phyloP scores from a whole-genome alignment of 2,329 filamentous ascomycete genomes.

The Scytalidium lignicola region DNA sequence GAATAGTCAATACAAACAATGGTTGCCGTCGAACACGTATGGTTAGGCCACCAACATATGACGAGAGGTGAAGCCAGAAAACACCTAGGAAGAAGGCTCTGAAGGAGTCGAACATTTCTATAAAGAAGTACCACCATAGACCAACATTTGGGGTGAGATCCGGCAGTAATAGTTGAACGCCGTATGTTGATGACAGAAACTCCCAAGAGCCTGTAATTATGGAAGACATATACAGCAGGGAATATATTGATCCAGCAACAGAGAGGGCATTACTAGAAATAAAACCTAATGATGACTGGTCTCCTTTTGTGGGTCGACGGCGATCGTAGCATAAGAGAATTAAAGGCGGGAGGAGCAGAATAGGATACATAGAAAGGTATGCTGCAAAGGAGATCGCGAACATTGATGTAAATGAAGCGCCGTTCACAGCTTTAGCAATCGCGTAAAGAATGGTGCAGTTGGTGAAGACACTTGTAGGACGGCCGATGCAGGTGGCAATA shows the following conservation, averaged over 20 bases:
- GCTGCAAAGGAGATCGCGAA: slow-evolving; percentile 81
- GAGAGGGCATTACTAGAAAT: slow-evolving; percentile 46
- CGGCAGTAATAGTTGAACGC: slow-evolving; percentile 82
- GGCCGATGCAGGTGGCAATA: slow-evolving; percentile 81
- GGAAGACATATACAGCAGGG: slow-evolving; percentile 67
- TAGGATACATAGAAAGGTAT: slow-evolving; percentile 88
- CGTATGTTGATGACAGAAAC: slow-evolving; percentile 85
- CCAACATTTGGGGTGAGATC: slow-evolving; percentile 94
- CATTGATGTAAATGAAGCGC: slow-evolving; percentile 70
- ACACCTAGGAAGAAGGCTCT: slow-evolving; percentile 94
- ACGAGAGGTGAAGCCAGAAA: slow-evolving; percentile 92
- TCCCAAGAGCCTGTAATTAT: slow-evolving; percentile 78
- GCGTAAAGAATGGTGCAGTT: slow-evolving; percentile 83
- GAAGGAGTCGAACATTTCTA: slow-evolving; percentile 99
- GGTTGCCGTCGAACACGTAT: slow-evolving; percentile 81
- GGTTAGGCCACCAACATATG: slow-evolving; percentile 82
- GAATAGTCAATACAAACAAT: slow-evolving; percentile 75
- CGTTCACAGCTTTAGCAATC: slow-evolving; percentile 72
- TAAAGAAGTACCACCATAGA: slow-evolving; percentile 99
- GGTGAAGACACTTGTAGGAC: slow-evolving; percentile 84
- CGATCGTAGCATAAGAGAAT: slow-evolving; percentile 75
- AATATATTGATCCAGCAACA: slow-evolving; percentile 49
- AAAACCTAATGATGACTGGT: slow-evolving; percentile 43
- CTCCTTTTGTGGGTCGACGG: slow-evolving; percentile 20
- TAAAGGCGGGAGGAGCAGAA: slow-evolving; percentile 79